phyloP scores from a whole-genome alignment of 2,329 filamentous ascomycete genomes.

The Aureobasidium lini region DNA sequence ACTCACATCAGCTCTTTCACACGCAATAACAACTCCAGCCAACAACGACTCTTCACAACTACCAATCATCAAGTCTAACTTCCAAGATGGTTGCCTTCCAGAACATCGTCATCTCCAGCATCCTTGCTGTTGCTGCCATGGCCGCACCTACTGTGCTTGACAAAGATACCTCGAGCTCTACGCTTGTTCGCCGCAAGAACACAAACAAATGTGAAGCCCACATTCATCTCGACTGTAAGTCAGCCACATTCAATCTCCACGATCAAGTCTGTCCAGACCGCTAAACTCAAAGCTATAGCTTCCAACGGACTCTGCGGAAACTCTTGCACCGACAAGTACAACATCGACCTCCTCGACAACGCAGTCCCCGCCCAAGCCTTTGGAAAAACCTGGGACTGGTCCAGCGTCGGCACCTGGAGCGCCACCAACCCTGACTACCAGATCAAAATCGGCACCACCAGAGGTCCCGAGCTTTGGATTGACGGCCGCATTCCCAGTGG shows the following conservation, averaged over 20 bases:
- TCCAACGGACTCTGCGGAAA: background rate
- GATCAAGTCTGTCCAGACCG: background rate
- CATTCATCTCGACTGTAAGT: background rate
- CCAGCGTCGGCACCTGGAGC: background rate
- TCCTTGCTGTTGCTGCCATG: background rate
- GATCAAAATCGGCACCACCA: slow-evolving; percentile 1
- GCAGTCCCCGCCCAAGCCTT: background rate
- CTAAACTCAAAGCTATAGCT: background rate
- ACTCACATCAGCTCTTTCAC: no score
- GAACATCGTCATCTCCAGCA: slow-evolving; percentile 1
- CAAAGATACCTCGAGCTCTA: background rate
- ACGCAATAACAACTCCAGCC: no score
- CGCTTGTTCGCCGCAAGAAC: slow-evolving; percentile 3
- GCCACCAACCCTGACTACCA: background rate
- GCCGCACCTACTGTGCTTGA: background rate
- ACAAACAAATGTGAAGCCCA: slow-evolving; percentile 2
- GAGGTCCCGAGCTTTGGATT: background rate
- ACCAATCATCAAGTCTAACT: background rate
- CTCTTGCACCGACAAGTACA: background rate
- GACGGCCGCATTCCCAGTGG: background rate
- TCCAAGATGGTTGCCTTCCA: background rate
- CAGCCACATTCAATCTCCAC: background rate
- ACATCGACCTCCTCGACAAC: slow-evolving; percentile 1
- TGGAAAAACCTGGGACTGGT: background rate
- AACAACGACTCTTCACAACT: no score